phyloP scores from a whole-genome alignment of 768 basidiomycete species.

The Leccinum uliginosum region DNA sequence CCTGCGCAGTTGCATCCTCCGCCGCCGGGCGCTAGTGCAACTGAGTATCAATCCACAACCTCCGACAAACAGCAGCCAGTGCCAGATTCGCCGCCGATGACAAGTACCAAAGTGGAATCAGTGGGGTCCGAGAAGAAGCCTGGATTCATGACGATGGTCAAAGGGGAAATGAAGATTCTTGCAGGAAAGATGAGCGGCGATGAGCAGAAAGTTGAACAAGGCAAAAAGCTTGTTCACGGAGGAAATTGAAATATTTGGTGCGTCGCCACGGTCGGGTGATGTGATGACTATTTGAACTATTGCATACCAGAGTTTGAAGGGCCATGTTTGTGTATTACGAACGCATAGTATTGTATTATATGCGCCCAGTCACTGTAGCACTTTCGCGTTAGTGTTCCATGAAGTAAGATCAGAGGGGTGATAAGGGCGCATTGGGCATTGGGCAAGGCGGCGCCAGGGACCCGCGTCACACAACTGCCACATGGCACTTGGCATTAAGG shows the following conservation, averaged over 20 bases:
- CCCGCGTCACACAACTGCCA: too few species aligned
- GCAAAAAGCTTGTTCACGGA: slow-evolving; percentile 25
- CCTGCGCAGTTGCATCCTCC: slow-evolving; percentile 28
- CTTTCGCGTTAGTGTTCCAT: neutral
- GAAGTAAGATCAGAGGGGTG: too few species aligned
- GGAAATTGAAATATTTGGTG: slow-evolving; percentile 11
- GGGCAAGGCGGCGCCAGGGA: neutral
- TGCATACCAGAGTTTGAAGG: slow-evolving; percentile 3
- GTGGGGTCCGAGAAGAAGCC: slow-evolving; percentile 18
- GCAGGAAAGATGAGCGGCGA: slow-evolving; percentile 30
- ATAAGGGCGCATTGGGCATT: neutral
- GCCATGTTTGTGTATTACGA: slow-evolving; percentile 9
- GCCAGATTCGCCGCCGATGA: neutral
- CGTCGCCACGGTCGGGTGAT: neutral
- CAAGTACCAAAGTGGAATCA: neutral
- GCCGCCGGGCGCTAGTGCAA: slow-evolving; percentile 15
- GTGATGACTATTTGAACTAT: neutral
- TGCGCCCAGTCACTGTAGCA: neutral
- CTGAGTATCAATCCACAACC: slow-evolving; percentile 6
- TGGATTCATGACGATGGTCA: slow-evolving; percentile 27
- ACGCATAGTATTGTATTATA: slow-evolving; percentile 2
- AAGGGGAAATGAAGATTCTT: slow-evolving; percentile 32
- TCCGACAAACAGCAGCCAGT: neutral
- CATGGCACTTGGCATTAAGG: too few species aligned
- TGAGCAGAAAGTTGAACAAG: slow-evolving; percentile 26